Percentiles rank a stretch among this genome's conserved stretches.
These are phyloP conservation scores for Delonix regia DNA, from an alignment of 306 rosid species.

Conservation along the genomic window DNA sequence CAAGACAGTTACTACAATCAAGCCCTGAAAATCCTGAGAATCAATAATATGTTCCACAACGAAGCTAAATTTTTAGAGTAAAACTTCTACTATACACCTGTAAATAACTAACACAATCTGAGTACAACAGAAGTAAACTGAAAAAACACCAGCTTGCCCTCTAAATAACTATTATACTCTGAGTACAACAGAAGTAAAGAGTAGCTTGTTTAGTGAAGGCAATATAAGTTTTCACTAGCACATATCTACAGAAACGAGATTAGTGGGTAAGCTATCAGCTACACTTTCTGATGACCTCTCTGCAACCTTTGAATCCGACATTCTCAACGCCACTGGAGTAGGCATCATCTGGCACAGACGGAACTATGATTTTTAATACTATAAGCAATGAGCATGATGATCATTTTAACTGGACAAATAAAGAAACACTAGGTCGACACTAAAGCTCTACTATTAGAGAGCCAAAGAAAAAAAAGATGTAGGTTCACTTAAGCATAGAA, in stretches of 20 bases:
- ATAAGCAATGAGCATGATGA: neutral
- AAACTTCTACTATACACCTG: neutral
- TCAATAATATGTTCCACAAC: neutral
- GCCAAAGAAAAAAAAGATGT: too few species aligned
- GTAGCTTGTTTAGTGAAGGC: neutral
- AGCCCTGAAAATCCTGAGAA: neutral
- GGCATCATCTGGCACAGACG: neutral
- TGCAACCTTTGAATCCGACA: neutral
- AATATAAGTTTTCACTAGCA: neutral
- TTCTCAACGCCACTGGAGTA: neutral
- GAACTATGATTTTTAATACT: neutral
- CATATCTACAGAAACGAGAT: neutral
- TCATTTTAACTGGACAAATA: neutral
- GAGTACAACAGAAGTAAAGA: constrained; percentile 1
- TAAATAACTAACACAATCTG: neutral
- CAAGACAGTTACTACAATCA: neutral
- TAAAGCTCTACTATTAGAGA: neutral
- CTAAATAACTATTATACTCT: neutral
- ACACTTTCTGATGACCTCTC: neutral
- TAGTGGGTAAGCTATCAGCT: constrained; percentile 10
- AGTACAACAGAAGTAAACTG: neutral
- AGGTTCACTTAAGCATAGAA: neutral
- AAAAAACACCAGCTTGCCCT: too few species aligned
- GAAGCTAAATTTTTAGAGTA: neutral
- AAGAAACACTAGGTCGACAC: neutral